Conservation (phyloP, 441 rosid genomes). For the Eutrema salsugineum region DNA sequence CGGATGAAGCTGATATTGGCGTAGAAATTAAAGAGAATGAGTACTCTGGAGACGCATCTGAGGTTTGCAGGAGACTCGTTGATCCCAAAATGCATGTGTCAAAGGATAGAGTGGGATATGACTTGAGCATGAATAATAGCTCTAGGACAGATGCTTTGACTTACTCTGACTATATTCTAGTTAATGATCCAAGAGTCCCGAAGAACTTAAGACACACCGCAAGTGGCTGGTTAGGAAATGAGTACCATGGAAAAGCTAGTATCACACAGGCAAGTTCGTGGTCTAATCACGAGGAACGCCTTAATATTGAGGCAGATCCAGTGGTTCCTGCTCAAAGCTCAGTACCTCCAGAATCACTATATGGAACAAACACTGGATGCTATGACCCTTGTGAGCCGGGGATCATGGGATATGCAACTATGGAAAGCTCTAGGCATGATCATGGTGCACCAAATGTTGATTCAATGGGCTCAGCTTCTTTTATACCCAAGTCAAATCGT, state of each 20-base stretch:
- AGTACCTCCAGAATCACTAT: conserved; percentile 3
- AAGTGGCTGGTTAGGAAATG: conserved; percentile 26
- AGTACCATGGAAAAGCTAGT: conserved; percentile 26
- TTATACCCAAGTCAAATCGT: not conserved
- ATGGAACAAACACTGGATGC: conserved; percentile 16
- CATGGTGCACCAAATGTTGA: conserved; percentile 19
- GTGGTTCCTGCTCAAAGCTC: conserved; percentile 26
- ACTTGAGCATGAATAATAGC: conserved; percentile 16
- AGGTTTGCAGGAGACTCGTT: conserved; percentile 20
- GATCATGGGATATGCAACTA: conserved; percentile 22
- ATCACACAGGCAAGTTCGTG: conserved; percentile 1
- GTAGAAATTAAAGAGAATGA: conserved; percentile 13
- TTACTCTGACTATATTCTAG: not conserved
- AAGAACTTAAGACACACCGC: conserved; percentile 18
- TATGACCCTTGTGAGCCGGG: conserved; percentile 21
- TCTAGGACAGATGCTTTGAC: conserved; percentile 10
- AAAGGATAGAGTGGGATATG: conserved; percentile 23
- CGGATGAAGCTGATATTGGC: conserved; percentile 21
- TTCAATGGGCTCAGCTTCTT: conserved; percentile 13
- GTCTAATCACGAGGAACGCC: conserved; percentile 13
- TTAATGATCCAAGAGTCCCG: conserved; percentile 21
- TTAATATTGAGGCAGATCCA: conserved; percentile 22
- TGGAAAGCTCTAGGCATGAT: conserved; percentile 27
- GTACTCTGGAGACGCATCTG: conserved; percentile 18
- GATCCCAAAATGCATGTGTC: conserved; percentile 2